phyloP scores from a whole-genome alignment of 345 rosid species.

The Lepidium didymum region DNA sequence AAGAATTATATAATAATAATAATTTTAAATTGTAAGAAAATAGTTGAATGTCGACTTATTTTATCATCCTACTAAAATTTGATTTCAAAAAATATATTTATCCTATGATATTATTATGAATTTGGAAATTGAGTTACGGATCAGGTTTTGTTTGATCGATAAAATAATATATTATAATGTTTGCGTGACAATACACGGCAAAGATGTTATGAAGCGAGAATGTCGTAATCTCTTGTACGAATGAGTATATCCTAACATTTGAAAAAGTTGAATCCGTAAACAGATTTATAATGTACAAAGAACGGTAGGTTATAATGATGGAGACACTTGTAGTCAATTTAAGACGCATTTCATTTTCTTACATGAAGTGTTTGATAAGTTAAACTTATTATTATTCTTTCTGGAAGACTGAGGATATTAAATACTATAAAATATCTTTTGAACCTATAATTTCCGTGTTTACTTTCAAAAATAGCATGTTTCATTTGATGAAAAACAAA shows the following conservation, averaged over 20 bases:
- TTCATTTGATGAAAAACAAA: not conserved
- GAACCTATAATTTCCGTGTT: not conserved
- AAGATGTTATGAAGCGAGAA: not conserved
- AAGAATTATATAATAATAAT: too few species aligned
- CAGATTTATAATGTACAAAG: slow-evolving; percentile 21
- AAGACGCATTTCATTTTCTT: slow-evolving; percentile 16
- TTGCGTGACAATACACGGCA: not conserved
- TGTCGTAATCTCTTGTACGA: slow-evolving; percentile 22
- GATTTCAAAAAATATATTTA: too few species aligned
- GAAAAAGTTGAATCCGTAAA: slow-evolving; percentile 20
- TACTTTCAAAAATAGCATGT: not conserved
- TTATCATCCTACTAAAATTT: too few species aligned
- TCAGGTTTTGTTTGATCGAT: not conserved
- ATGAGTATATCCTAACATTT: slow-evolving; percentile 16
- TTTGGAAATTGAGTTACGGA: too few species aligned
- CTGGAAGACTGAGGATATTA: slow-evolving; percentile 1
- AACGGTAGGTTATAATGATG: slow-evolving; percentile 30
- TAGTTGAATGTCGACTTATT: too few species aligned
- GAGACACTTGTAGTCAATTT: slow-evolving; percentile 12
- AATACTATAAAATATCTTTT: not conserved
- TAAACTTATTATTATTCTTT: slow-evolving; percentile 5
- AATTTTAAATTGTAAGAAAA: too few species aligned
- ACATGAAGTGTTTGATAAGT: slow-evolving; percentile 22
- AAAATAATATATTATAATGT: not conserved
- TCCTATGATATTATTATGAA: too few species aligned